These are phyloP conservation scores for Wickerhamiella kazuoi DNA, from an alignment of 805 yeast species.

Conservation along the genomic window DNA sequence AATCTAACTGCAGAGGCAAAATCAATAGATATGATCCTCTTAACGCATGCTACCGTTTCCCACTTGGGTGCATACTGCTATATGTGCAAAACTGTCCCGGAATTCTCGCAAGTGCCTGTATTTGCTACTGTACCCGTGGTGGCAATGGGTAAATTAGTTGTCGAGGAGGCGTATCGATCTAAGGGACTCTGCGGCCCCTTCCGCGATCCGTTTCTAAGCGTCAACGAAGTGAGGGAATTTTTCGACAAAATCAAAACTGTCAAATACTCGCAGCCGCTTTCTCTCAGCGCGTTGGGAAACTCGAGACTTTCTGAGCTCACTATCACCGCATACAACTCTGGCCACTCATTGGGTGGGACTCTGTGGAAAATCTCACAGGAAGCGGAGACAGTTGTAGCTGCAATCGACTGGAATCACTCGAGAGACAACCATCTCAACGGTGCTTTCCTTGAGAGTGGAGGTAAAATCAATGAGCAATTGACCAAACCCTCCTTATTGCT, in stretches of 20 bases:
- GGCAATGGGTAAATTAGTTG: conserved; percentile 68
- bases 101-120: conserved; percentile 46
- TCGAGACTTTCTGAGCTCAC: conserved; percentile 15
- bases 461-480: conserved; percentile 42
- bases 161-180: conserved; percentile 65
- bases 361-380: conserved; percentile 65
- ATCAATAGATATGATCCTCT: conserved; percentile 44
- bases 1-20: conserved; percentile 25
- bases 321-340: conserved; percentile 74
- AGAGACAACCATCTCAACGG: conserved; percentile 69
- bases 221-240: conserved; percentile 58
- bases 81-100: conserved; percentile 39
- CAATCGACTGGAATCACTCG: conserved; percentile 91
- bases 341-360: conserved; percentile 87
- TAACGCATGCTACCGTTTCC: conserved; percentile 75
- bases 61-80: conserved; percentile 66
- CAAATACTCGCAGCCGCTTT: conserved; percentile 63
- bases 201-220: conserved; percentile 24
- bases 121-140: conserved; percentile 83
- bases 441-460: conserved; percentile 41
- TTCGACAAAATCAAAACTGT: conserved; percentile 55
- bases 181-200: conserved; percentile 60
- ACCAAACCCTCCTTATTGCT: conserved; percentile 69
- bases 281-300: conserved; percentile 26
- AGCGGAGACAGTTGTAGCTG: conserved; percentile 67